A percentile compares a stretch with the other conserved stretches of the same genome.
phyloP scores from a whole-genome alignment of 257 asterid species.

The Salvia miltiorrhiza region DNA sequence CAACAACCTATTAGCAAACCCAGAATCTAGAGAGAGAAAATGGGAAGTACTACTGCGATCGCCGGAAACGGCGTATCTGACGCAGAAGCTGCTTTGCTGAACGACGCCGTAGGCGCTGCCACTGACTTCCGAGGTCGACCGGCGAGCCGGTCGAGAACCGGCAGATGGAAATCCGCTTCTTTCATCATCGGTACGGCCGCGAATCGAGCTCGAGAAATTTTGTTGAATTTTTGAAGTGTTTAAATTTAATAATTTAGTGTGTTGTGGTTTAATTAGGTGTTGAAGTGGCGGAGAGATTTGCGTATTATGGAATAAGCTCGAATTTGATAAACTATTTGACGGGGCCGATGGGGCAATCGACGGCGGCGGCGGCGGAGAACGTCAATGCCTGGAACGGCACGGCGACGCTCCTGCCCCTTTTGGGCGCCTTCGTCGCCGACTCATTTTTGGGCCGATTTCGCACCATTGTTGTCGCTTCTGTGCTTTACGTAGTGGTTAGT shows the following conservation, averaged over 20 bases:
- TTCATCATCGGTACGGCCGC: constrained; percentile 28
- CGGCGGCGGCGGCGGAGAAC: constrained; percentile 42
- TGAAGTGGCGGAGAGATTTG: constrained; percentile 41
- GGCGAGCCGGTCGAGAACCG: constrained; percentile 24
- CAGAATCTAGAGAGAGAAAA: background rate
- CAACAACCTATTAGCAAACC: background rate
- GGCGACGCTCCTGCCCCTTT: constrained; percentile 32
- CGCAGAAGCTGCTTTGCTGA: constrained; percentile 13
- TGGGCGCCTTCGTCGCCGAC: constrained; percentile 45
- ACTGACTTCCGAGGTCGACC: constrained; percentile 26
- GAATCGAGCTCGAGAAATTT: background rate
- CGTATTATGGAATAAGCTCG: constrained; percentile 34
- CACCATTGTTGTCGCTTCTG: constrained; percentile 29
- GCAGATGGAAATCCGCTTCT: constrained; percentile 40
- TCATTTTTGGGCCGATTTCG: constrained; percentile 37
- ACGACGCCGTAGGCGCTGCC: constrained; percentile 24
- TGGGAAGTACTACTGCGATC: background rate
- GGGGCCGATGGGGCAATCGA: constrained; percentile 39
- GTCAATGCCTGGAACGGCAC: constrained; percentile 38
- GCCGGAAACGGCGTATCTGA: background rate
- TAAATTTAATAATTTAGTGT: background rate
- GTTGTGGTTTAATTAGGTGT: constrained; percentile 14
- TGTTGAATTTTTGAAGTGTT: background rate
- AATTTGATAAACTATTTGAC: constrained; percentile 40
- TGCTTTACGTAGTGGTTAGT: constrained; percentile 39